Evolutionary conservation across 345 rosid genomes (phyloP).

Genomic region (Bruguiera gymnorhiza): DNA sequence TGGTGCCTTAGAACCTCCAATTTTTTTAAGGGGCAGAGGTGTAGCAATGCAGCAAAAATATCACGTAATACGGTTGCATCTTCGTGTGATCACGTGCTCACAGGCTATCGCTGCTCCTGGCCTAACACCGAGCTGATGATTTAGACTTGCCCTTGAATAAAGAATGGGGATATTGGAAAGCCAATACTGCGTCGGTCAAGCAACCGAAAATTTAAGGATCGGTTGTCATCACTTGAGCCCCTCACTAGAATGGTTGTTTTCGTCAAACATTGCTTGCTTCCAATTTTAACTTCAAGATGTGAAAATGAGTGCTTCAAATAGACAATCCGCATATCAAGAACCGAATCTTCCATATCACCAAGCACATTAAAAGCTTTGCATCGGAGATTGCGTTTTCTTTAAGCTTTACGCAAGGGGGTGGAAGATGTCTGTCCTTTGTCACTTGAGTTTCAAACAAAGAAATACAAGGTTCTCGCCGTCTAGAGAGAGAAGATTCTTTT

Average conservation of each 20-base stretch:
- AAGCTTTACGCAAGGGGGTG: slow-evolving; percentile 35
- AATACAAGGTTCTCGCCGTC: slow-evolving; percentile 24
- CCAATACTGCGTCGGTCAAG: slow-evolving; percentile 28
- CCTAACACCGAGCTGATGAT: slow-evolving; percentile 4
- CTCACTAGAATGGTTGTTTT: slow-evolving; percentile 10
- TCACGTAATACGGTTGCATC: neutral
- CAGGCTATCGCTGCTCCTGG: neutral
- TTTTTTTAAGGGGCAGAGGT: neutral
- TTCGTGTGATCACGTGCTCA: slow-evolving; percentile 8
- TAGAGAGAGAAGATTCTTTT: slow-evolving; percentile 4
- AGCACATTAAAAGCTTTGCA: slow-evolving; percentile 54
- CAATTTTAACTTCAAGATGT: slow-evolving; percentile 34
- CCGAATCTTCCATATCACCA: slow-evolving; percentile 71
- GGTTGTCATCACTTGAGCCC: slow-evolving; percentile 22
- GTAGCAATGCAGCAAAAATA: slow-evolving; percentile 2
- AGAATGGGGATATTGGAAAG: slow-evolving; percentile 30
- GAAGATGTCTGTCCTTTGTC: slow-evolving; percentile 66
- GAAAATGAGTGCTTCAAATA: slow-evolving; percentile 4
- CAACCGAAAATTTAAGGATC: slow-evolving; percentile 27
- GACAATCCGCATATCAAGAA: slow-evolving; percentile 44
- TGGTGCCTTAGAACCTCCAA: neutral
- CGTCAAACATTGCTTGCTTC: slow-evolving; percentile 45
- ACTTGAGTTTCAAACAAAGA: slow-evolving; percentile 16
- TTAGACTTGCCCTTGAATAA: slow-evolving; percentile 22
- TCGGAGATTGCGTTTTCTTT: slow-evolving; percentile 46